Evolutionary conservation across 2,329 filamentous ascomycete genomes (phyloP).

Genomic region (Fusarium xyrophilum): DNA sequence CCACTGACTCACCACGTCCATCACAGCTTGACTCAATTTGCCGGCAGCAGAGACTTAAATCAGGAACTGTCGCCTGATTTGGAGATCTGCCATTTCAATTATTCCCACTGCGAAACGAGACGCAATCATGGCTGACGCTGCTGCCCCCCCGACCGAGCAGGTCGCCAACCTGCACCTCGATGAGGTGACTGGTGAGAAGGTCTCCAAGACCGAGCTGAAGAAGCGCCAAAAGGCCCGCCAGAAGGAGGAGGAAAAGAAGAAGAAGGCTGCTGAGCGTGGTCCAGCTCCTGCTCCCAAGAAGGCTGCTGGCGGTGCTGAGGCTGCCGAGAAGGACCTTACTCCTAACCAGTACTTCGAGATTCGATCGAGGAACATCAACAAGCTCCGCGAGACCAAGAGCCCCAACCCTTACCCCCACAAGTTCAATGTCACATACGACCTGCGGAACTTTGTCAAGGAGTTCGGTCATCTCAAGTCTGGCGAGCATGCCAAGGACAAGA

Average conservation of each 20-base stretch:
- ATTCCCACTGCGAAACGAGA: conserved; percentile 14
- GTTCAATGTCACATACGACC: conserved; percentile 85
- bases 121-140: conserved; percentile 45
- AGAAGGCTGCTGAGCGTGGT: conserved; percentile 80
- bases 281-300: conserved; percentile 66
- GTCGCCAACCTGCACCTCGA: conserved; percentile 82
- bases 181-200: conserved; percentile 87
- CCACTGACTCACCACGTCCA: conserved; percentile 40
- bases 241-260: conserved; percentile 85
- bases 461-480: conserved; percentile 87
- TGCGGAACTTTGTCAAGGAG: conserved; percentile 79
- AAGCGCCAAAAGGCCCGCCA: conserved; percentile 91
- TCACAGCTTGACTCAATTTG: conserved; percentile 34
- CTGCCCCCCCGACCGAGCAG: conserved; percentile 54
- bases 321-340: conserved; percentile 62
- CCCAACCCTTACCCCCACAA: conserved; percentile 78
- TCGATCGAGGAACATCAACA: conserved; percentile 76
- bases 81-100: conserved; percentile 8
- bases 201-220: conserved; percentile 91
- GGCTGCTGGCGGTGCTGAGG: conserved; percentile 62
- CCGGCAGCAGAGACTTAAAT: conserved; percentile 25
- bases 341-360: conserved; percentile 90
- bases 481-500: conserved; percentile 77
- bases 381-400: conserved; percentile 50
- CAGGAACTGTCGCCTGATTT: conserved; percentile 22